Evolutionary conservation across 371 early-diverging fungal genomes (phyloP), one percentile per base, ranked within the genome.

Genomic region (Aphelidium insulamus): DNA sequence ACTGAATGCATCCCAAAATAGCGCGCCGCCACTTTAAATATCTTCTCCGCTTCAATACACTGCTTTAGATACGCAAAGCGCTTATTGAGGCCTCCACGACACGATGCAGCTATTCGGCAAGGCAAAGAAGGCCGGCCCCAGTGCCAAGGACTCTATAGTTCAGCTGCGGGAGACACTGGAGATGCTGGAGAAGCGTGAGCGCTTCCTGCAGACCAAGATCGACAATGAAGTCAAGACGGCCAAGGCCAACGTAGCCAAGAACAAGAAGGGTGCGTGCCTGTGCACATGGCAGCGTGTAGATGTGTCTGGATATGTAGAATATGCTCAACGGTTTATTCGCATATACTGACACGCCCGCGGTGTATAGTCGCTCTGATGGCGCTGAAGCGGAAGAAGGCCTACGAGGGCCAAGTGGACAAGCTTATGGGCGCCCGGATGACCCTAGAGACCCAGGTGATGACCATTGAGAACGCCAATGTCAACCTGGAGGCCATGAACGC

Each of bases 401-500:
- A 69, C 38, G 85, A 88, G 44, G 55, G 46, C 29, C 80, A 85
- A 40, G 67, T 88, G 28, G 82, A 80, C 35, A 84, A 87, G 52
- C 72, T 88, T 36, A 66, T 69, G 33, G 84, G 83, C 5, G 66
- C 87, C 19, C 62, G 80, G 20, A 65, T 88, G 73, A 86, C 87
- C 24, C 66, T 97, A 32, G 97, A 97, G 45, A 73, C 78, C 11
- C 92, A 91, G 54, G 75, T 78, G 35, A 79, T 86, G 78, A 73
- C 90, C 6, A 87, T 97, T 41, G 97, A 97, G 50, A 81, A 66
- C 39, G 87, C 94, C 24, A 91, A 88, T 46, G 76, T 94, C 39
- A 91, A 92, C 48, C 45, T 86, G 42, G 90, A 92, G 46, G 79
- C 87, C 1, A 81, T 92, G 75, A 72, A 79, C 42, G 90, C 91